These are phyloP conservation scores for Oidiodendron maius DNA, from an alignment of 495 filamentous ascomycete species.

Conservation along the genomic window DNA sequence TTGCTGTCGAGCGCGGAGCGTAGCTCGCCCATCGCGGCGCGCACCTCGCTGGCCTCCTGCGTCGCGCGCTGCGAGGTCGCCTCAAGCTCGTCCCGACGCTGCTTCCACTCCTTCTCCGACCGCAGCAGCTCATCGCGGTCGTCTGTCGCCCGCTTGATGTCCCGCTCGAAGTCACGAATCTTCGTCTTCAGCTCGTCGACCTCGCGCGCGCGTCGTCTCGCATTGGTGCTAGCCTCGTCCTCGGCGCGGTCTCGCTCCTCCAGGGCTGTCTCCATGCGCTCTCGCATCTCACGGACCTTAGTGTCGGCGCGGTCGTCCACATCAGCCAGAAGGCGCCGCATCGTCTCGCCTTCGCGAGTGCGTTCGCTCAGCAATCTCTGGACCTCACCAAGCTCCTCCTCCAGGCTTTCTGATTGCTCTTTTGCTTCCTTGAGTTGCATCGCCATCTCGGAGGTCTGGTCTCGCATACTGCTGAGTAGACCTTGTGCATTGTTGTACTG, in stretches of 20 bases:
- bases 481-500: conserved; percentile 82
- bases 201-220: conserved; percentile 71
- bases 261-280: conserved; percentile 78
- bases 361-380: conserved; percentile 85
- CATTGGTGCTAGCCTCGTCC: conserved; percentile 76
- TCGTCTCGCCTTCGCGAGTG: conserved; percentile 91
- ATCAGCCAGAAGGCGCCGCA: conserved; percentile 83
- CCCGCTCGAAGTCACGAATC: conserved; percentile 73
- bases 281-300: conserved; percentile 81
- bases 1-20: conserved; percentile 78
- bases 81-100: conserved; percentile 69
- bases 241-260: conserved; percentile 92
- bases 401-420: conserved; percentile 75
- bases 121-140: conserved; percentile 67
- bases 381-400: conserved; percentile 87
- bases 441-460: conserved; percentile 82
- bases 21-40: conserved; percentile 70
- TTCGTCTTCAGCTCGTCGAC: conserved; percentile 77
- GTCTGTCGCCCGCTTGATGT: conserved; percentile 60
- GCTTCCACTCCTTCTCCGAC: conserved; percentile 61
- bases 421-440: conserved; percentile 90
- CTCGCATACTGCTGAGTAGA: conserved; percentile 83
- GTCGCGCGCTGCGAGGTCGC: conserved; percentile 56
- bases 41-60: conserved; percentile 68
- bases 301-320: conserved; percentile 76